These are phyloP conservation scores for Golubevia sp. DNA, from an alignment of 1,284 basidiomycete species.

Conservation along the genomic window DNA sequence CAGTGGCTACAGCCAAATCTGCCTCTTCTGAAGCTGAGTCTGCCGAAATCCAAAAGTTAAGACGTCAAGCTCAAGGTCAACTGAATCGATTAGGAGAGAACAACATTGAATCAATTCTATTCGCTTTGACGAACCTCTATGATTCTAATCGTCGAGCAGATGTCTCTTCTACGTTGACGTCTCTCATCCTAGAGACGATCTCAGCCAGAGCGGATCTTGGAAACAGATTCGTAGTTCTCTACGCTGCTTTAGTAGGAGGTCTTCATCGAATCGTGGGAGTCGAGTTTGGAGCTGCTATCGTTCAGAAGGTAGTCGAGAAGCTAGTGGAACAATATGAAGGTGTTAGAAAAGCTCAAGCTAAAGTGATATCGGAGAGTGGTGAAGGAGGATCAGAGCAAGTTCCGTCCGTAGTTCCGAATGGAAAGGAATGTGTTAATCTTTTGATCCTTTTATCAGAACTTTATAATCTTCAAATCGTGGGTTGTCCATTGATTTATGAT, in stretches of 20 bases:
- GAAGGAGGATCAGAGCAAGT: constrained; percentile 41
- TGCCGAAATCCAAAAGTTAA: constrained; percentile 67
- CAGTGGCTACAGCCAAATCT: constrained; percentile 26
- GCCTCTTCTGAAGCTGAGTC: constrained; percentile 10
- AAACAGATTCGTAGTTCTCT: constrained; percentile 84
- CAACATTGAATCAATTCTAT: constrained; percentile 81
- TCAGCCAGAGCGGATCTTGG: constrained; percentile 80
- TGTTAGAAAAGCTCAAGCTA: constrained; percentile 9
- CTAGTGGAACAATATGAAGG: constrained; percentile 19
- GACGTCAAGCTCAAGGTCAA: constrained; percentile 80
- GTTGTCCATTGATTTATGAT: constrained; percentile 85
- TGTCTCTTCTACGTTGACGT: constrained; percentile 79
- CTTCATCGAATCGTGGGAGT: constrained; percentile 83
- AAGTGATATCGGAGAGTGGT: constrained; percentile 29
- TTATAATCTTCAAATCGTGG: constrained; percentile 93
- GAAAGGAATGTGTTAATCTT: constrained; percentile 86
- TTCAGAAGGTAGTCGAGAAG: constrained; percentile 31
- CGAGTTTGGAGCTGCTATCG: constrained; percentile 75
- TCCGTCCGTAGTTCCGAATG: constrained; percentile 44
- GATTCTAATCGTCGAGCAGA: constrained; percentile 79
- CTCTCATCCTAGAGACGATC: constrained; percentile 79
- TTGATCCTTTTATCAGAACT: constrained; percentile 85
- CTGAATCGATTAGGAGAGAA: constrained; percentile 86
- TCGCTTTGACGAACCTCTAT: constrained; percentile 78
- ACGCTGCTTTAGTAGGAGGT: constrained; percentile 84